phyloP scores from a whole-genome alignment of 768 basidiomycete species.

The Cystobasidium ongulense region DNA sequence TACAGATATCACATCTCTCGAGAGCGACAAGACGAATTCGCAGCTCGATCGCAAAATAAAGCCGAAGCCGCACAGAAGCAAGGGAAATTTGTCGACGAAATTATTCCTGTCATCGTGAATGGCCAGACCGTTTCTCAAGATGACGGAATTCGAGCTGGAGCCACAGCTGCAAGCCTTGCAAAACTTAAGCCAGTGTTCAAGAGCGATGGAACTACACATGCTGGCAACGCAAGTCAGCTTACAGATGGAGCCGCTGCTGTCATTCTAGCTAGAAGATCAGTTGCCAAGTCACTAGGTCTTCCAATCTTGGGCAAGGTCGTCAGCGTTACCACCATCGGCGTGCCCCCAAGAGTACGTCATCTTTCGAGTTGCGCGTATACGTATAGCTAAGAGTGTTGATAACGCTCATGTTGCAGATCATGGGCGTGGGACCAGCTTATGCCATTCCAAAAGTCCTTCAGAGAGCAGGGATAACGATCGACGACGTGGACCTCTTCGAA shows the following conservation, averaged over 20 bases:
- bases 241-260: conserved; percentile 49
- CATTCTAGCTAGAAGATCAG: conserved; percentile 46
- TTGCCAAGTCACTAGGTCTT: conserved; percentile 48
- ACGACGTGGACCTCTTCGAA: conserved; percentile 44
- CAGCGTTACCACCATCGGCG: conserved; percentile 47
- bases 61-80: conserved; percentile 73
- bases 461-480: conserved; percentile 36
- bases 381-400: background rate
- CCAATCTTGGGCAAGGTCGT: conserved; percentile 47
- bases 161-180: conserved; percentile 46
- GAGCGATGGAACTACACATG: conserved; percentile 48
- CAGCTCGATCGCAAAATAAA: conserved; percentile 72
- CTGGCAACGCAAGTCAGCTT: conserved; percentile 49
- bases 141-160: conserved; percentile 48
- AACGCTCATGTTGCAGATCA: conserved; percentile 48
- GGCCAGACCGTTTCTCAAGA: conserved; percentile 43
- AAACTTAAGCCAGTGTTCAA: conserved; percentile 50
- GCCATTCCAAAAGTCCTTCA: conserved; percentile 60
- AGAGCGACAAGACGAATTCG: conserved; percentile 49
- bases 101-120: conserved; percentile 57
- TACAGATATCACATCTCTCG: conserved; percentile 37
- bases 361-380: background rate
- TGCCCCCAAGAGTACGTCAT: conserved; percentile 36
- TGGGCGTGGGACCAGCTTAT: conserved; percentile 84
- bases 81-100: conserved; percentile 73